phyloP scores from a whole-genome alignment of 805 yeast genomes.

The Yamadazyma insecticola region DNA sequence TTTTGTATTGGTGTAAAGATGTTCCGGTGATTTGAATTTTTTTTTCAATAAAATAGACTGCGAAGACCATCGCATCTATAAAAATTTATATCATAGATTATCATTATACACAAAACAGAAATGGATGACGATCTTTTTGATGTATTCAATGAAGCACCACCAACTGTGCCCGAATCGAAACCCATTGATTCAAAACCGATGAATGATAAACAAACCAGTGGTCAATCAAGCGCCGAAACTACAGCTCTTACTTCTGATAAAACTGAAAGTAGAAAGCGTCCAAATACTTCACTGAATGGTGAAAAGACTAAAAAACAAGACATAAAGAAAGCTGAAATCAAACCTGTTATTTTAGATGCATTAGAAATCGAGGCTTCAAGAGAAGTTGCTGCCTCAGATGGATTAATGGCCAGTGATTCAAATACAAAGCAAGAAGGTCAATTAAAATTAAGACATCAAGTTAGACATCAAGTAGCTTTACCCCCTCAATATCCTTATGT shows the following conservation, averaged over 20 bases:
- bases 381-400: conserved; percentile 80
- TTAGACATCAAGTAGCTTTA: conserved; percentile 94
- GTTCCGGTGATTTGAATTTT: too few relatives aligned
- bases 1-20: too few relatives aligned
- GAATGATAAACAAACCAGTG: conserved; percentile 2
- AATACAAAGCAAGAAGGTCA: conserved; percentile 33
- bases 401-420: conserved; percentile 39
- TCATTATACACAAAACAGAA: too few relatives aligned
- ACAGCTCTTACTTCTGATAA: too few relatives aligned
- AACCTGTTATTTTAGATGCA: conserved; percentile 79
- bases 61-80: too few relatives aligned
- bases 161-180: conserved; percentile 20
- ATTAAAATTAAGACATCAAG: conserved; percentile 83
- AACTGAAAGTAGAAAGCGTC: conserved; percentile 6
- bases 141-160: conserved; percentile 56
- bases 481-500: conserved; percentile 87
- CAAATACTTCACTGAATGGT: too few relatives aligned
- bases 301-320: conserved; percentile 13
- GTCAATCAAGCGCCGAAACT: too few relatives aligned
- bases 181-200: conserved; percentile 6
- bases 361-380: conserved; percentile 86
- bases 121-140: conserved; percentile 61
- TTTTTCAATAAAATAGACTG: too few relatives aligned
- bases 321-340: conserved; percentile 37
- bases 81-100: too few relatives aligned